Evolutionary conservation across 169 alveolate genomes (phyloP).

Genomic region (Cryptosporidium baileyi): DNA sequence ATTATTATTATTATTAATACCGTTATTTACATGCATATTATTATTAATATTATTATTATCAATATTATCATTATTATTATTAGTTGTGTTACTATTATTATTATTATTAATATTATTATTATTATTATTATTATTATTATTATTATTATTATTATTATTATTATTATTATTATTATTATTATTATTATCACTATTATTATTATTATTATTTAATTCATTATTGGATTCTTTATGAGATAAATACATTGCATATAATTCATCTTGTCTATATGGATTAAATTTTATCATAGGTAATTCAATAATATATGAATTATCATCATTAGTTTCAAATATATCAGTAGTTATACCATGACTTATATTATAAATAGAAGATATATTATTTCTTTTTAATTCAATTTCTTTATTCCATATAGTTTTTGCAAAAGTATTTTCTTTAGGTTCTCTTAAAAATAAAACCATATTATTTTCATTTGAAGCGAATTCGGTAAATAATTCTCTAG

Average conservation of each 20-base stretch:
- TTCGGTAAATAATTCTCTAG: conserved; percentile 63
- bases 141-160: not conserved
- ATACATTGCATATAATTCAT: conserved; percentile 59
- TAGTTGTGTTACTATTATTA: not conserved
- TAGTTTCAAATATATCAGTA: not conserved
- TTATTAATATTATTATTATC: not conserved
- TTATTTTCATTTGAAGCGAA: conserved; percentile 35
- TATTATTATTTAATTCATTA: not conserved
- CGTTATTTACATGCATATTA: not conserved
- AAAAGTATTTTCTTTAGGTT: conserved; percentile 55
- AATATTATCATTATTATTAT: not conserved
- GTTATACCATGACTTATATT: not conserved
- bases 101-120: not conserved
- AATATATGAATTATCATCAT: not conserved
- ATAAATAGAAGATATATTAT: not conserved
- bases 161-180: not conserved
- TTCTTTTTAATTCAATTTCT: conserved; percentile 3
- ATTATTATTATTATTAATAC: not conserved
- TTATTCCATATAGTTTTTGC: conserved; percentile 48
- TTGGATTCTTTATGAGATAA: conserved; percentile 55
- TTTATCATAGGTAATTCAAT: conserved; percentile 57
- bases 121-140: not conserved
- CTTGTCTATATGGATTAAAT: conserved; percentile 61
- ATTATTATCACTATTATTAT: not conserved
- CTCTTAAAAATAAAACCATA: conserved; percentile 35